Evolutionary conservation across 352 stramenopile genomes (phyloP), one percentile per base, ranked within the genome.

Genomic region (Pythium chondricola): DNA sequence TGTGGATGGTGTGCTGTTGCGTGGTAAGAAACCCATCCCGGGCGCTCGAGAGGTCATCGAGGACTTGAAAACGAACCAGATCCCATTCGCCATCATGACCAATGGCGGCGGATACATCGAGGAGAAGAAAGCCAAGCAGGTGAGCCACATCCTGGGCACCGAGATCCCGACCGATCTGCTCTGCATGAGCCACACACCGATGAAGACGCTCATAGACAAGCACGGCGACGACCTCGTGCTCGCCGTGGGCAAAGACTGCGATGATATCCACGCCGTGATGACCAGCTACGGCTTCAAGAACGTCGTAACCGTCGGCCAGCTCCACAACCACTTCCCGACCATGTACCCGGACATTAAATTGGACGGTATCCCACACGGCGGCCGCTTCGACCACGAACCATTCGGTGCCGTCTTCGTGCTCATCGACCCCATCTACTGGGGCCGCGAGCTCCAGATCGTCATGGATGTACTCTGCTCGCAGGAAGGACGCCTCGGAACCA

Each of bases 271-370:
- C 39, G 58, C 51, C 10, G 69, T 89, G 37, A 87, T 92, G 78
- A 59, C 65, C 31, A 73, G 69, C 53, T 93, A 93, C 57, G 79
- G 79, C 53, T 93, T 93, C 59, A 73, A 84, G 38, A 85, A 91
- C 62, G 77, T 90, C 16, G 67, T 93, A 31, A 93, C 82, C 0
- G 78, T 82, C 24, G 74, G 73, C 24, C 69, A 93, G 42, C 48
- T 91, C 27, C 82, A 93, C 52, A 67, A 61, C 27, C 68, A 90
- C 54, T 93, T 89, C 59, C 82, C 82, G 17, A 62, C 53, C 22
- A 85, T 89, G 72, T 93, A 93, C 52, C 82, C 82, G 18, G 82
- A 91, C 51, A 74, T 92, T 37, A 80, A 82, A 43, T 63, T 88
- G 20, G 26, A 51, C 8, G 54, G 63, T 22, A 39, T 80, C 35